phyloP scores from a whole-genome alignment of 257 asterid species.

The Lycium ferocissimum region DNA sequence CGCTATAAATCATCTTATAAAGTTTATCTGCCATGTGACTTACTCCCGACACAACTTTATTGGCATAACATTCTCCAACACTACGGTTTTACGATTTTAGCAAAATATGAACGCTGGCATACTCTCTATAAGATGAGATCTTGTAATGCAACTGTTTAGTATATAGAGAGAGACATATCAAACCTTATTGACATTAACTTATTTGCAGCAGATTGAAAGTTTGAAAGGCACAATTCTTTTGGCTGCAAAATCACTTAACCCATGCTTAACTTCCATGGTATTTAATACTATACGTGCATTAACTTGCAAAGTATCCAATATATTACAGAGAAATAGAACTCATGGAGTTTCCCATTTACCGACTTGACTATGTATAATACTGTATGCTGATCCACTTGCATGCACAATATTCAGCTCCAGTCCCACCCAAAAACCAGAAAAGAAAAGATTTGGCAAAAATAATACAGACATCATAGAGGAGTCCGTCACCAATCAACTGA shows the following conservation, averaged over 20 bases:
- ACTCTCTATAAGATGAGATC: slow-evolving; percentile 10
- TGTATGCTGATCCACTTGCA: background rate
- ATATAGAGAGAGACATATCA: background rate
- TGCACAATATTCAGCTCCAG: background rate
- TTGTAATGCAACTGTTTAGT: background rate
- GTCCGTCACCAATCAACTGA: background rate
- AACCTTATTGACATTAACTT: background rate
- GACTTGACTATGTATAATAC: background rate
- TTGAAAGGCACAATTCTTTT: background rate
- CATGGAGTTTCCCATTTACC: background rate
- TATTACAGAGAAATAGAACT: background rate
- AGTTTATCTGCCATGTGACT: background rate
- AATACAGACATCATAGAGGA: background rate
- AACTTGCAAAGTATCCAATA: background rate
- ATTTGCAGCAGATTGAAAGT: background rate
- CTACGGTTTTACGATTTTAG: background rate
- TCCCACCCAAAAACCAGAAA: background rate
- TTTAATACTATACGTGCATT: background rate
- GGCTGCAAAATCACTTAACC: slow-evolving; percentile 1
- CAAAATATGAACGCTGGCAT: background rate
- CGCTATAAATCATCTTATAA: background rate
- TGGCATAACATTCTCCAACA: background rate
- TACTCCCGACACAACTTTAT: background rate
- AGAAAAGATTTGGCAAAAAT: background rate
- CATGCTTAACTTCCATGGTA: background rate